These are phyloP conservation scores for Xylaria multiplex DNA, from an alignment of 2,329 filamentous ascomycete genomes.

Conservation along the genomic window DNA sequence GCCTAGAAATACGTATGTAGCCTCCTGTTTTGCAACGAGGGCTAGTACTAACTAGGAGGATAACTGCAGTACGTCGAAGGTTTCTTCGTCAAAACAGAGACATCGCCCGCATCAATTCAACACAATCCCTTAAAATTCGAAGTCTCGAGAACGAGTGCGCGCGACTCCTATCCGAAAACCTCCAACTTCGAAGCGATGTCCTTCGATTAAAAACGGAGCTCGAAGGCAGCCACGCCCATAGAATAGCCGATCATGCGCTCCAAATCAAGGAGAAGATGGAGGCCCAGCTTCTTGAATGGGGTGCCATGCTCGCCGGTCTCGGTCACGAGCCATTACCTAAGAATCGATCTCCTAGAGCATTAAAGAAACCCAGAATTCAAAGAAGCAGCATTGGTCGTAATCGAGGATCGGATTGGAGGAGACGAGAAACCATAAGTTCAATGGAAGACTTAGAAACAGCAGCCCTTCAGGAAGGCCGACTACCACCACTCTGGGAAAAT, in stretches of 20 bases:
- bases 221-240: slow-evolving; percentile 67
- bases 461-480: slow-evolving; percentile 62
- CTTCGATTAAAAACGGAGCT: slow-evolving; percentile 75
- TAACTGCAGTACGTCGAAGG: slow-evolving; percentile 73
- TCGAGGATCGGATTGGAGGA: slow-evolving; percentile 65
- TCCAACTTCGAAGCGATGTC: slow-evolving; percentile 76
- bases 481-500: slow-evolving; percentile 76
- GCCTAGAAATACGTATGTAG: slow-evolving; percentile 74
- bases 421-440: slow-evolving; percentile 60
- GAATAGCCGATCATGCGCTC: slow-evolving; percentile 72
- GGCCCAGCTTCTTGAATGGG: slow-evolving; percentile 76
- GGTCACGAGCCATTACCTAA: slow-evolving; percentile 66
- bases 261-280: slow-evolving; percentile 78
- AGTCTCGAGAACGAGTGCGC: slow-evolving; percentile 79
- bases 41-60: slow-evolving; percentile 19
- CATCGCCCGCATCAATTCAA: slow-evolving; percentile 81
- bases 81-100: slow-evolving; percentile 87
- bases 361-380: slow-evolving; percentile 55
- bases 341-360: slow-evolving; percentile 56
- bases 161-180: slow-evolving; percentile 80
- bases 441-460: slow-evolving; percentile 60
- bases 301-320: slow-evolving; percentile 72
- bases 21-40: neutral
- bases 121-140: slow-evolving; percentile 80
- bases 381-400: slow-evolving; percentile 53